These are phyloP conservation scores for Diutina mesorugosa DNA, from an alignment of 1,139 yeast genomes.

Conservation along the genomic window DNA sequence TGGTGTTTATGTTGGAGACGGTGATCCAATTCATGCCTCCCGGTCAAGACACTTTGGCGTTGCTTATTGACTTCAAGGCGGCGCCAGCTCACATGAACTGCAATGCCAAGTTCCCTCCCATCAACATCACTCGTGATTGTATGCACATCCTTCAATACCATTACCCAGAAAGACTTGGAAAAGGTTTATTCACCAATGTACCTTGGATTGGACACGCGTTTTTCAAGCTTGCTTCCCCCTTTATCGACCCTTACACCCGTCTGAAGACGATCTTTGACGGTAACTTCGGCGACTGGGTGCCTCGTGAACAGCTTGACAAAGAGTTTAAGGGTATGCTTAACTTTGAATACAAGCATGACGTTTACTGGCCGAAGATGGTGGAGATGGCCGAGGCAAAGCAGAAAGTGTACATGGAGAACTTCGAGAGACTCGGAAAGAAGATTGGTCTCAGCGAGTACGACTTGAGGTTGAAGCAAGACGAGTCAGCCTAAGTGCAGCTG, in stretches of 20 bases:
- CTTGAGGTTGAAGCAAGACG: slow-evolving; percentile 9
- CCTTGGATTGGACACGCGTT: slow-evolving; percentile 38
- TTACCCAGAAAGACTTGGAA: slow-evolving; percentile 31
- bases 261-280: slow-evolving; percentile 37
- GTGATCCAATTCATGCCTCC: slow-evolving; percentile 90
- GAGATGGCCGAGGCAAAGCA: slow-evolving; percentile 25
- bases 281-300: slow-evolving; percentile 33
- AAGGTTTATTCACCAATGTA: slow-evolving; percentile 33
- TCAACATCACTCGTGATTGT: slow-evolving; percentile 12
- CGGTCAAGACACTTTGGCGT: slow-evolving; percentile 86
- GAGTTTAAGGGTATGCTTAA: slow-evolving; percentile 32
- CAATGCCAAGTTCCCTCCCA: slow-evolving; percentile 1
- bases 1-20: slow-evolving; percentile 83
- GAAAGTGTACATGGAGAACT: slow-evolving; percentile 22
- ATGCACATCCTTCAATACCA: slow-evolving; percentile 10
- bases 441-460: slow-evolving; percentile 35
- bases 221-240: slow-evolving; percentile 33
- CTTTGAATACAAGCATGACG: slow-evolving; percentile 29
- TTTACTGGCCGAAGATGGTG: slow-evolving; percentile 32
- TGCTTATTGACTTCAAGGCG: slow-evolving; percentile 73
- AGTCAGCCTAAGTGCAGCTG: neutral
- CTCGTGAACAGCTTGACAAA: slow-evolving; percentile 31
- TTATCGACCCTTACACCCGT: slow-evolving; percentile 36
- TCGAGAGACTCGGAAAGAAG: slow-evolving; percentile 24
- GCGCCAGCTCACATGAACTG: neutral